Percentiles rank a stretch among this genome's conserved stretches.
Evolutionary conservation across 108 stramenopile genomes (phyloP).

Genomic region (Schizochytrium sp.): DNA sequence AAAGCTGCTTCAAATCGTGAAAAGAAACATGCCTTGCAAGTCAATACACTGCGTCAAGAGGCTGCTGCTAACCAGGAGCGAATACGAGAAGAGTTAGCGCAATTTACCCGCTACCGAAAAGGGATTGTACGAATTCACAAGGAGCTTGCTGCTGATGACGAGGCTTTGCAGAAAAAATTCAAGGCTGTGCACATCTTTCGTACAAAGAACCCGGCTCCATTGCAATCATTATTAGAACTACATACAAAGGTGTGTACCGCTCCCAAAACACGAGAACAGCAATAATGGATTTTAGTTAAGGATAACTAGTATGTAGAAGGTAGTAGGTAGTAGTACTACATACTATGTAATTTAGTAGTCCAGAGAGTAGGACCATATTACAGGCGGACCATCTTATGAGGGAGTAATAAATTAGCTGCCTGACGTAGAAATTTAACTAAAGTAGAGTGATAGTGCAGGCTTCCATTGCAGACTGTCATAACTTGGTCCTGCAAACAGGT

Average conservation of each 20-base stretch:
- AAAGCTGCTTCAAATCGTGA: not conserved
- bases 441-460: too few species aligned
- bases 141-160: not conserved
- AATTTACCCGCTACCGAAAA: not conserved
- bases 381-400: too few species aligned
- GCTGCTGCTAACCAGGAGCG: not conserved
- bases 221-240: not conserved
- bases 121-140: not conserved
- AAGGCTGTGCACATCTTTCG: not conserved
- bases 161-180: constrained; percentile 16
- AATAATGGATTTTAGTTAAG: not conserved
- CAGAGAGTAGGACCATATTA: too few species aligned
- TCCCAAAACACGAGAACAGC: not conserved
- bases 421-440: too few species aligned
- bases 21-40: not conserved
- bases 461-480: too few species aligned
- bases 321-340: too few species aligned
- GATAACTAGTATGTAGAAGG: not conserved
- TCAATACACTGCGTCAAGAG: not conserved
- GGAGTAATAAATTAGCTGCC: too few species aligned
- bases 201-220: not conserved
- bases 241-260: not conserved
- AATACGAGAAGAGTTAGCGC: not conserved
- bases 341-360: too few species aligned
- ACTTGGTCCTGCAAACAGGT: too few species aligned